These are phyloP conservation scores for Oldenlandia corymbosa DNA, from an alignment of 257 asterid species.

Conservation along the genomic window DNA sequence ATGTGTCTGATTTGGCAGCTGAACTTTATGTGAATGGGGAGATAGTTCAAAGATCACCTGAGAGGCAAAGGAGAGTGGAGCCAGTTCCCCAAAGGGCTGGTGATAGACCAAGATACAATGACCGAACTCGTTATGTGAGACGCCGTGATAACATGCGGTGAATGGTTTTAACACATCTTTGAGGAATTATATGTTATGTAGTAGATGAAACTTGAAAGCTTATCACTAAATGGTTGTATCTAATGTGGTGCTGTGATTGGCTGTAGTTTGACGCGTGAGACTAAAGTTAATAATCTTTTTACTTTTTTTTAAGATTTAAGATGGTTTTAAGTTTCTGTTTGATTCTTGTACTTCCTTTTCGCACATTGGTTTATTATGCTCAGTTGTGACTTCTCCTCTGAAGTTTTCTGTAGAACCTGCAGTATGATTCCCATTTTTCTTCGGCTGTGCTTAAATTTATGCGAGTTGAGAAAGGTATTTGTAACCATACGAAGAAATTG, in stretches of 20 bases:
- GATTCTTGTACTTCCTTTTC: no score
- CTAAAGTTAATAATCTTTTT: no score
- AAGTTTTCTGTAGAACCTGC: no score
- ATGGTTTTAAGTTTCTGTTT: no score
- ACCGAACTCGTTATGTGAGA: constrained; percentile 73
- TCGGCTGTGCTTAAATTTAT: no score
- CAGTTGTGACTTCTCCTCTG: no score
- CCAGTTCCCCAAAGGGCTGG: constrained; percentile 88
- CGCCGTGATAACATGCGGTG: constrained; percentile 68
- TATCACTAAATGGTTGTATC: constrained; percentile 6
- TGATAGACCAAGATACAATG: constrained; percentile 92
- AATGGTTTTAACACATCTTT: constrained; percentile 11
- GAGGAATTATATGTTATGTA: constrained; percentile 3
- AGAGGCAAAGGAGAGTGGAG: constrained; percentile 91
- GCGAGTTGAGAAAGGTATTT: no score
- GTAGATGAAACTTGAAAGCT: constrained; percentile 9
- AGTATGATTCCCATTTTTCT: no score
- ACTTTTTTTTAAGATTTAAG: no score
- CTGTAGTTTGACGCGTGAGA: not conserved
- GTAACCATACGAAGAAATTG: no score
- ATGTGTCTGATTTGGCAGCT: constrained; percentile 40
- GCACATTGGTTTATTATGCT: no score
- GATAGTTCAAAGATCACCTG: constrained; percentile 90
- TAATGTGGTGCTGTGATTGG: not conserved
- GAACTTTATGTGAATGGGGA: constrained; percentile 86